Conservation (phyloP, 1,284 basidiomycete genomes). For the Moniliella sp. region DNA sequence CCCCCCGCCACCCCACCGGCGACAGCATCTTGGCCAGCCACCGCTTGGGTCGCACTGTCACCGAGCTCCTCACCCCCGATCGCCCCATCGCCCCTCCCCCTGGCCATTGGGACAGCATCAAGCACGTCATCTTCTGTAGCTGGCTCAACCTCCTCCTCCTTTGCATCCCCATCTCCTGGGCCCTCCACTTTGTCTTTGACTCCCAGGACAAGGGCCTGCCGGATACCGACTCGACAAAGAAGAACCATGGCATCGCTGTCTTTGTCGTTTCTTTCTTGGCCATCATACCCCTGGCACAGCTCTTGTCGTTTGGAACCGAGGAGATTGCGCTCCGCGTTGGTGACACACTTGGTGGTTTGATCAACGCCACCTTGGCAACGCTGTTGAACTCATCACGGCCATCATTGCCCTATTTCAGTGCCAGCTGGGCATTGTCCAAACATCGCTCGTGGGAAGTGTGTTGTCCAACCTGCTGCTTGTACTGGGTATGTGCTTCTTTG, state of each 20-base stretch:
- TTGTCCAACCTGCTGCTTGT: constrained; percentile 21
- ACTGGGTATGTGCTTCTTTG: constrained; percentile 20
- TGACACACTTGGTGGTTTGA: constrained; percentile 22
- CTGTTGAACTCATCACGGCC: constrained; percentile 23
- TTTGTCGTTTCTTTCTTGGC: constrained; percentile 22
- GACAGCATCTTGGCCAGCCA: no score
- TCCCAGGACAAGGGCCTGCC: no score
- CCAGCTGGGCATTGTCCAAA: constrained; percentile 19
- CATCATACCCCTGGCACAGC: constrained; percentile 20
- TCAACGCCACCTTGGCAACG: constrained; percentile 25
- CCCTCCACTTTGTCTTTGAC: constrained; percentile 15
- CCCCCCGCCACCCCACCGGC: no score
- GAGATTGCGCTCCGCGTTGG: constrained; percentile 22
- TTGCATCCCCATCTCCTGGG: constrained; percentile 21
- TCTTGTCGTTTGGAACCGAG: constrained; percentile 21
- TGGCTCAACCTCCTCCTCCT: constrained; percentile 13
- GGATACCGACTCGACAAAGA: no score
- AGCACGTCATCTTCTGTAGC: no score
- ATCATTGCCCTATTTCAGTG: constrained; percentile 27
- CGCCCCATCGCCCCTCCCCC: no score
- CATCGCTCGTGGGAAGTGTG: constrained; percentile 18
- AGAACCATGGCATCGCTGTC: no score
- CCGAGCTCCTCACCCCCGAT: no score
- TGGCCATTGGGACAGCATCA: no score
- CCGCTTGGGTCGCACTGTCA: no score